Evolutionary conservation across 805 yeast genomes (phyloP).

Genomic region (Candida xyloterini): DNA sequence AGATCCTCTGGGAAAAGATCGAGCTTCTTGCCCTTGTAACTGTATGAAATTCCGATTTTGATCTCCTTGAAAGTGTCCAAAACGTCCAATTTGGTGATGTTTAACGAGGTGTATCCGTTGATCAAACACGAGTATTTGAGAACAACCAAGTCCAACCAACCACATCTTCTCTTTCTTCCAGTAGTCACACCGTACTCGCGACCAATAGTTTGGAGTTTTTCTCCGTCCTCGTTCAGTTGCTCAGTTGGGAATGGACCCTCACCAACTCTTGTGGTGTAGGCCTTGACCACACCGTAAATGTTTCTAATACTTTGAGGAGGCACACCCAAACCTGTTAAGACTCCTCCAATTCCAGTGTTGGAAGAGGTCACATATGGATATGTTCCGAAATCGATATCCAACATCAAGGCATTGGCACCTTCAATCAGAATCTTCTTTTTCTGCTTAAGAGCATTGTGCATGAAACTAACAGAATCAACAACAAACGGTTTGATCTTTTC

Average conservation of each 20-base stretch:
- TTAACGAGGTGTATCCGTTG: conserved; percentile 92
- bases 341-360: conserved; percentile 97
- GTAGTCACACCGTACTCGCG: conserved; percentile 98
- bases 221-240: conserved; percentile 85
- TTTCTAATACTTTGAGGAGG: conserved; percentile 85
- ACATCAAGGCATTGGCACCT: conserved; percentile 98
- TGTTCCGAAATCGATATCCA: conserved; percentile 96
- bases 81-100: conserved; percentile 94
- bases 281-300: conserved; percentile 95
- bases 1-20: conserved; percentile 92
- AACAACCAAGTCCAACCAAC: conserved; percentile 97
- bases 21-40: conserved; percentile 70
- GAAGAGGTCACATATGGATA: conserved; percentile 97
- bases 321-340: conserved; percentile 90
- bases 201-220: conserved; percentile 83
- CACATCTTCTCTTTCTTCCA: conserved; percentile 98
- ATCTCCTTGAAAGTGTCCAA: conserved; percentile 87
- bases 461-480: conserved; percentile 84
- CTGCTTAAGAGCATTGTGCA: conserved; percentile 69
- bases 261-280: conserved; percentile 98
- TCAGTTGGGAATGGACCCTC: conserved; percentile 99
- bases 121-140: conserved; percentile 85
- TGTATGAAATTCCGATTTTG: conserved; percentile 82
- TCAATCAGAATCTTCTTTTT: conserved; percentile 90
- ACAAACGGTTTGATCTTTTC: conserved; percentile 83